phyloP scores from a whole-genome alignment of 306 rosid species.

The Nissolia schottii region DNA sequence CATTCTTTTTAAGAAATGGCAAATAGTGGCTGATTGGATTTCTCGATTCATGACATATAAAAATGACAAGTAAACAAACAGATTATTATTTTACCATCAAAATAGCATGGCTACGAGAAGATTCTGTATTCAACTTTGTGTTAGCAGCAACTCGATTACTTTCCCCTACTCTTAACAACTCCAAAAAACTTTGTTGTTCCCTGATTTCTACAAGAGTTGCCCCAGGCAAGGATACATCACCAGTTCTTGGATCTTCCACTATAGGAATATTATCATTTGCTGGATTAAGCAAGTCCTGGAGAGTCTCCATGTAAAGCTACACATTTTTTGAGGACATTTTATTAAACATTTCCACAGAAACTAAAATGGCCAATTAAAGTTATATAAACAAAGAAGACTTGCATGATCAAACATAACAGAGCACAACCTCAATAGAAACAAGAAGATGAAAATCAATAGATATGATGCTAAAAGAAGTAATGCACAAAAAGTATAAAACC shows the following conservation, averaged over 20 bases:
- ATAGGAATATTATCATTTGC: slow-evolving; percentile 83
- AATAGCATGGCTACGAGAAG: slow-evolving; percentile 97
- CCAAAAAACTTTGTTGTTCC: slow-evolving; percentile 68
- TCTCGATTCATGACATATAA: background rate
- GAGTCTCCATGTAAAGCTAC: slow-evolving; percentile 93
- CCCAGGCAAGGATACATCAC: slow-evolving; percentile 82
- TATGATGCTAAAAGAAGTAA: slow-evolving; percentile 2
- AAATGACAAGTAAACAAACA: slow-evolving; percentile 15
- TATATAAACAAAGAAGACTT: slow-evolving; percentile 10
- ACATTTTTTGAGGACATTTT: slow-evolving; percentile 17
- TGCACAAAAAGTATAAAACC: slow-evolving; percentile 40
- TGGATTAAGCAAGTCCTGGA: slow-evolving; percentile 92
- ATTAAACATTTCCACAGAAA: slow-evolving; percentile 2
- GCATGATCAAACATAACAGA: slow-evolving; percentile 21
- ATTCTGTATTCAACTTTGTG: slow-evolving; percentile 91
- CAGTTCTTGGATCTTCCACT: slow-evolving; percentile 91
- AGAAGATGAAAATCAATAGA: slow-evolving; percentile 11
- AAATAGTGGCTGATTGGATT: slow-evolving; percentile 10
- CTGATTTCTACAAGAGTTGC: slow-evolving; percentile 84
- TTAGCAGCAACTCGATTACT: slow-evolving; percentile 87
- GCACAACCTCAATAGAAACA: background rate
- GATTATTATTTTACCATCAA: slow-evolving; percentile 63
- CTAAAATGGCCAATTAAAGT: slow-evolving; percentile 10
- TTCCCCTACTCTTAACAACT: slow-evolving; percentile 87
- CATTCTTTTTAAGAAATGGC: slow-evolving; percentile 4